Percentiles rank a stretch among this genome's conserved stretches.
Evolutionary conservation across 2,329 filamentous ascomycete genomes (phyloP).

Genomic region (Rutstroemia sydowiana): DNA sequence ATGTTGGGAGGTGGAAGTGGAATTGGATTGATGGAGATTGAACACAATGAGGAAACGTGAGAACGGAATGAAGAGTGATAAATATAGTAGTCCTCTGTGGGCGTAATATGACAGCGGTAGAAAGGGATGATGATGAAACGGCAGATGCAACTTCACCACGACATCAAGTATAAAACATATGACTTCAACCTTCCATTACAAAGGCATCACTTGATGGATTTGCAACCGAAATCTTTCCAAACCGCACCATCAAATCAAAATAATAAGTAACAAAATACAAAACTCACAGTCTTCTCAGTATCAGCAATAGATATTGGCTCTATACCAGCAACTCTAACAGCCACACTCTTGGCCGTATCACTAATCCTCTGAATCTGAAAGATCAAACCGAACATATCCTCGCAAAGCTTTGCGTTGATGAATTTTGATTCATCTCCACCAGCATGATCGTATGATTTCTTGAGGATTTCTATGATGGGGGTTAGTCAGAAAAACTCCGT

Average conservation of each 20-base stretch:
- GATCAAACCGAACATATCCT: slow-evolving; percentile 42
- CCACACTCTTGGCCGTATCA: slow-evolving; percentile 36
- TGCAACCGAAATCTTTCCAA: neutral
- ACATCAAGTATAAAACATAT: too few species aligned
- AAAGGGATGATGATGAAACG: too few species aligned
- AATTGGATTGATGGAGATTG: neutral
- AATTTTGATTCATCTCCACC: slow-evolving; percentile 4
- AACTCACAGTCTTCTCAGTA: slow-evolving; percentile 5
- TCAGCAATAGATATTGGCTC: slow-evolving; percentile 14
- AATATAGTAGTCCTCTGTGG: slow-evolving; percentile 20
- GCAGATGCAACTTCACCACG: too few species aligned
- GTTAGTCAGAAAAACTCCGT: too few species aligned
- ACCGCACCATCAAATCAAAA: neutral
- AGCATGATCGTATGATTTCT: neutral
- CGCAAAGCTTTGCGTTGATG: slow-evolving; percentile 34
- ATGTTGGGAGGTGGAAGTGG: neutral
- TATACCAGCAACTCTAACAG: slow-evolving; percentile 33
- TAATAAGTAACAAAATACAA: neutral
- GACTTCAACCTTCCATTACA: too few species aligned
- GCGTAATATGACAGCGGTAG: too few species aligned
- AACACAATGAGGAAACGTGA: neutral
- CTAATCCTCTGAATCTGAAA: slow-evolving; percentile 41
- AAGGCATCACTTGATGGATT: too few species aligned
- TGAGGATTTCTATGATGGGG: neutral
- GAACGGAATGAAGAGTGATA: rapidly evolving